phyloP scores from a whole-genome alignment of 73 alveolate species.

The Effrenium voratum region DNA sequence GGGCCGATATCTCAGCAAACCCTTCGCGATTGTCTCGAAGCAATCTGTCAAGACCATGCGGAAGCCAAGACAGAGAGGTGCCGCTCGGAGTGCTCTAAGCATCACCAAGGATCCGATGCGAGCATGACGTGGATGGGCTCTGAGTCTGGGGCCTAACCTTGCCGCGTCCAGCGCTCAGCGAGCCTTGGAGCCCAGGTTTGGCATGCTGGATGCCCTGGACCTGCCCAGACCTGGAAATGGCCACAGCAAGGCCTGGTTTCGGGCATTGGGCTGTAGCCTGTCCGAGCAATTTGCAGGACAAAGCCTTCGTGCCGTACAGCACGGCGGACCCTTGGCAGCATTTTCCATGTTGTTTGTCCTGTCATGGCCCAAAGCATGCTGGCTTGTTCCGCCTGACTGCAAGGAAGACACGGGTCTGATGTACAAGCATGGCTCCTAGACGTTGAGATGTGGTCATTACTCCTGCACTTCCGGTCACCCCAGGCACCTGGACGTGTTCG shows the following conservation, averaged over 20 bases:
- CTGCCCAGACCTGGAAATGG: constrained; percentile 77
- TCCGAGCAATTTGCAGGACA: constrained; percentile 25
- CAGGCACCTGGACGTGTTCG: constrained; percentile 87
- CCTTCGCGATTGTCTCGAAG: background rate
- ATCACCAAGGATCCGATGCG: constrained; percentile 44
- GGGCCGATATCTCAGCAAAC: background rate
- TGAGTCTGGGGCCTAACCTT: background rate
- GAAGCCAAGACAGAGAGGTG: too few relatives aligned
- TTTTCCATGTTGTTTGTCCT: background rate
- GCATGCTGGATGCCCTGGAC: constrained; percentile 52
- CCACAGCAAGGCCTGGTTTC: constrained; percentile 30
- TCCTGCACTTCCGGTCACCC: background rate
- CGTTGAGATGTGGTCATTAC: background rate
- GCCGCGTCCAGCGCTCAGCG: background rate
- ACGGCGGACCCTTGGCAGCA: constrained; percentile 41
- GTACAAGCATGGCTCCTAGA: constrained; percentile 29
- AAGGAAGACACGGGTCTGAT: constrained; percentile 63
- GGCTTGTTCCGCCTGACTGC: background rate
- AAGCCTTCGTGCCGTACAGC: constrained; percentile 49
- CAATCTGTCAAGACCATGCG: too few relatives aligned
- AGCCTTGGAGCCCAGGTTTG: constrained; percentile 5
- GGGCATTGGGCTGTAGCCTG: background rate
- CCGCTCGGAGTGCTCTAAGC: too few relatives aligned
- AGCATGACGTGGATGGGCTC: constrained; percentile 92
- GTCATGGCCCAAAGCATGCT: background rate